Evolutionary conservation across 176 grass and related monocot species (phyloP), one percentile per base, ranked within the genome.

Genomic region (Paspalum vaginatum): DNA sequence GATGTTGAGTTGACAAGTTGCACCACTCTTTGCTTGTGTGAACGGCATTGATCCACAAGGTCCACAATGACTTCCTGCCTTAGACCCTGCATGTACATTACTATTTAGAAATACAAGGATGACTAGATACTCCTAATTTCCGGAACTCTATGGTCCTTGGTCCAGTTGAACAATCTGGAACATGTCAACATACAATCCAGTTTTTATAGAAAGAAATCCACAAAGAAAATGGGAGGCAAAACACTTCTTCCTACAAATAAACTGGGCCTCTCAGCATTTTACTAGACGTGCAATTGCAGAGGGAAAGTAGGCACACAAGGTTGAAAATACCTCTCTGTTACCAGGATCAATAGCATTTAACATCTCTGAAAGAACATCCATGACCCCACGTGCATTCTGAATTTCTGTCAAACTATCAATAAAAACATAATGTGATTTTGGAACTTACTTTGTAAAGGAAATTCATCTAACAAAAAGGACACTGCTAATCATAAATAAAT

Each of bases 361-460:
- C 90, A 99, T 95, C 61, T 99, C 97, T 42, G 88, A 78, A 85
- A 99, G 91, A 84, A 99, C 88, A 88, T 99, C 88, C 79, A 93
- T 83, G 60, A 93, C 83, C n/a, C 97, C 83, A 79, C 90, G 75
- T 15, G 84, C 93, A 88, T 99, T 95, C 79, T 99, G 90, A 85
- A 99, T 99, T 81, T 99, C 97, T 54, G 87, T 76, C 76, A 85
- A 61, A 48, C 94, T 97, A 76, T 61, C 42, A 45, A 45, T 10
- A 44, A 40, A 80, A 55, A 77, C 12, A 66, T 13, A 92, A 68
- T n/a, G 16, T 20, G 27, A 82, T 77, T 78, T 75, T 65, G 1
- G 26, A 82, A 72, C 14, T 78, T 61, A 20, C 32, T 44, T 45
- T 45, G 10, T 9, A 16, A 44, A 81, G 52, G 10, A 9, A 47